Base-by-base conservation (phyloP, 768 basidiomycete genomes). In the Leucosporidium yakuticum region DNA sequence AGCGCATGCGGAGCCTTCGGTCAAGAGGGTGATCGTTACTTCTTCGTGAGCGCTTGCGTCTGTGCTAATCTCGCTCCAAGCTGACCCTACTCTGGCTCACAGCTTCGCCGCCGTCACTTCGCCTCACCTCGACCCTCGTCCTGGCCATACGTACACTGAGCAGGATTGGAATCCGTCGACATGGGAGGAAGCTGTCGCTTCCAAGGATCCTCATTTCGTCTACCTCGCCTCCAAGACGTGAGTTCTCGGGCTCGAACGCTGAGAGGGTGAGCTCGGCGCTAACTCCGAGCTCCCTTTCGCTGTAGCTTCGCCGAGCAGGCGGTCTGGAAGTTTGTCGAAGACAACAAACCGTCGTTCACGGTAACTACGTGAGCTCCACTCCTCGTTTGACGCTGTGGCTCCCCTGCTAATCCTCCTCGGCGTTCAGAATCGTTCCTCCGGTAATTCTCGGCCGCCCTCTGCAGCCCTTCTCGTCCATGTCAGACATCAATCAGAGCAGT, bases 211-310 rank as follows among this genome's bases (percentile, higher is more conserved):
- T 19, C 55, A 56, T 21, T 56, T 56, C 19, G 55, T 56, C 32
- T 56, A 56, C 32, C 55, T 56, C 55, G 55, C 55, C 20, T 56
- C 55, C 32, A 56, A 56, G 31, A 56, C 55, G 55, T 56, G 27
- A 11, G 53, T 17, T 4, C 27, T 54, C 14, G 17, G 2, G 25
- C 25, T 54, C 25, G 15, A 11, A 27, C 9, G 25, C n/a, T 27
- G 6, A 27, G 6, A 6, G 4, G 20, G 50, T 3, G 17, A 15
- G 11, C 34, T 44, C 39, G 55, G 25, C 14, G 17, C 20, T 25
- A 4, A 29, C 29, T 32, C 31, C 7, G 31, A 44, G 39, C 39
- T 6, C 55, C 5, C 21, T 34, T 56, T 12, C 7, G 15, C 5
- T 21, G 14, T 21, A 56, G 55, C 20, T 56, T 56, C 20, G 55